phyloP scores from a whole-genome alignment of 306 rosid genomes.

The barrel medic (Medicago truncatula) region DNA sequence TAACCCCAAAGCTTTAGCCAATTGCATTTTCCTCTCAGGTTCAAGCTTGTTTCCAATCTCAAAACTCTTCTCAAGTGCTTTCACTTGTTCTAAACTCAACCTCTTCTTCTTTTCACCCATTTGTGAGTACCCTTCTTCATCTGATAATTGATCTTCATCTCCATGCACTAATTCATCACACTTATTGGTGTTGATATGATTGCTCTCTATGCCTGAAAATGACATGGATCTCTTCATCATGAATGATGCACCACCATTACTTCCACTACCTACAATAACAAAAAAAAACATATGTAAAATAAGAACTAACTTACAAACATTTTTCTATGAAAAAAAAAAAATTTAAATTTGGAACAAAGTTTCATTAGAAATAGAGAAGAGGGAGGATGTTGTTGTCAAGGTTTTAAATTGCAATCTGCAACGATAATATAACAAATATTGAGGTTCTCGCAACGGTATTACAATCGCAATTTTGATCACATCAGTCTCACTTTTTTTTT shows the following conservation, averaged over 20 bases:
- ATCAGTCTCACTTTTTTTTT: neutral
- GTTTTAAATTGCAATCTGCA: neutral
- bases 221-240: constrained; percentile 92
- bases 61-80: constrained; percentile 90
- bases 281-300: neutral
- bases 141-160: constrained; percentile 80
- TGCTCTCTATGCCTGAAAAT: constrained; percentile 73
- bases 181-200: constrained; percentile 33
- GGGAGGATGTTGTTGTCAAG: neutral
- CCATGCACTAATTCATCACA: constrained; percentile 46
- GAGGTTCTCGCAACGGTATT: neutral
- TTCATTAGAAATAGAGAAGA: neutral
- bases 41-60: constrained; percentile 93
- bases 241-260: constrained; percentile 49
- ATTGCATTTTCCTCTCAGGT: constrained; percentile 88
- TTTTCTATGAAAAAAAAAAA: neutral
- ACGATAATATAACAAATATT: neutral
- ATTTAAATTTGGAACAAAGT: neutral
- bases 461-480: neutral
- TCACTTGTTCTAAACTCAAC: constrained; percentile 81
- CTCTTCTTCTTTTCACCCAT: constrained; percentile 94
- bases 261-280: constrained; percentile 45
- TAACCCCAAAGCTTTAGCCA: constrained; percentile 78
- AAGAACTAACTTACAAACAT: neutral
- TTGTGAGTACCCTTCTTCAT: constrained; percentile 80